Percentiles rank a stretch among this genome's conserved stretches.
phyloP scores from a whole-genome alignment of 805 yeast species.

The Saccharomycopsis guyanensis region DNA sequence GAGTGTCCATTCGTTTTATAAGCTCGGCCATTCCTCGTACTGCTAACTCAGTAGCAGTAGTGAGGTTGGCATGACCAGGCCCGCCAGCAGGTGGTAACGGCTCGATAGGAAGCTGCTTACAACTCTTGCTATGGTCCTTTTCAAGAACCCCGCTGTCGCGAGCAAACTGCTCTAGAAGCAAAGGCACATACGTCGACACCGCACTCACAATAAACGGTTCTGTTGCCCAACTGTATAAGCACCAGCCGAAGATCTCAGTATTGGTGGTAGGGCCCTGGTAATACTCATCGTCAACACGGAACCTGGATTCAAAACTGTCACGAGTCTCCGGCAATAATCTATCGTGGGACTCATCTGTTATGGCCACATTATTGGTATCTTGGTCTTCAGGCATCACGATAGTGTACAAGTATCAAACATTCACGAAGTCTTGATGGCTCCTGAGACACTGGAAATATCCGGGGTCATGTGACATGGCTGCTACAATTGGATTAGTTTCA shows the following conservation, averaged over 20 bases:
- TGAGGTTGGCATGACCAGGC: conserved; percentile 6
- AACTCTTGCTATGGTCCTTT: conserved; percentile 50
- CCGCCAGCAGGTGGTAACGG: conserved; percentile 26
- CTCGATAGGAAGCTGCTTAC: conserved; percentile 31
- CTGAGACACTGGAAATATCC: too few species aligned
- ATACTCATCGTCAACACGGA: conserved; percentile 7
- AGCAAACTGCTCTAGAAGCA: conserved; percentile 64
- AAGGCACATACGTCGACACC: conserved; percentile 70
- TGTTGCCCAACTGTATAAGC: conserved; percentile 62
- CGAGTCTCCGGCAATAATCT: background rate
- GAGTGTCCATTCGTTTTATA: conserved; percentile 18
- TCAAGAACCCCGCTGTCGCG: conserved; percentile 61
- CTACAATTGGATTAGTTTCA: too few species aligned
- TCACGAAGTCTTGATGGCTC: too few species aligned
- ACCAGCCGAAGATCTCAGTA: conserved; percentile 57
- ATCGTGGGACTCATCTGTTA: background rate
- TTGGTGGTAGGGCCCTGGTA: conserved; percentile 28
- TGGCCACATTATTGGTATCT: background rate
- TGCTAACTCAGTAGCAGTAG: conserved; percentile 13
- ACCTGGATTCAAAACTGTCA: background rate
- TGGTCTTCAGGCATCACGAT: background rate
- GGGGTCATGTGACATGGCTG: too few species aligned
- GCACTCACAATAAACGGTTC: conserved; percentile 79
- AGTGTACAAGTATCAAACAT: too few species aligned
- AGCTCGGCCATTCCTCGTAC: conserved; percentile 22